Evolutionary conservation across 2,329 filamentous ascomycete species (phyloP).

Genomic region (Fusarium newnesense): DNA sequence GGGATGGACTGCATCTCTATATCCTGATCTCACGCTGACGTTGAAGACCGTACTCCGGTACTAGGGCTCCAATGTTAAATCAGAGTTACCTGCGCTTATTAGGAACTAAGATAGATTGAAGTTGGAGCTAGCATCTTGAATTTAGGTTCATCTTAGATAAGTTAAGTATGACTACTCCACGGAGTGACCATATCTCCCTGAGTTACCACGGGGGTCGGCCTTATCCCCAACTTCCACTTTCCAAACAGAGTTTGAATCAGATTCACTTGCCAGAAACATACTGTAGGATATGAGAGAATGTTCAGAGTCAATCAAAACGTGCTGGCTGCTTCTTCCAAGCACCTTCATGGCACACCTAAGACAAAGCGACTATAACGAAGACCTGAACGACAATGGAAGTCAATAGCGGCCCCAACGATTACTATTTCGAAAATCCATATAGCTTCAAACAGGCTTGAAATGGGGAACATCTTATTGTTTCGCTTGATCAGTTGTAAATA

Average conservation of each 20-base stretch:
- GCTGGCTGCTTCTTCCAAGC: neutral
- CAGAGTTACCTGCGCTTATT: neutral
- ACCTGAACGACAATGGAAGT: neutral
- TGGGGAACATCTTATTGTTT: neutral
- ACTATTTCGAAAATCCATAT: neutral
- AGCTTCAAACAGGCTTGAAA: neutral
- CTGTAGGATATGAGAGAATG: neutral
- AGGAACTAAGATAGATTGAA: neutral
- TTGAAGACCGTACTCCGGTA: neutral
- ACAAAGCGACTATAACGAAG: neutral
- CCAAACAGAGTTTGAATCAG: neutral
- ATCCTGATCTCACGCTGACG: neutral
- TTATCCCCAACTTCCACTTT: neutral
- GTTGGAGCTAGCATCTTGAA: too few species aligned
- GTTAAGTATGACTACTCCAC: neutral
- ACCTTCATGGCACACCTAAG: neutral
- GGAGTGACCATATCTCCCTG: neutral
- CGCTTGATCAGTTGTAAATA: neutral
- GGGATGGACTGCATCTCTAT: neutral
- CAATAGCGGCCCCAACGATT: neutral
- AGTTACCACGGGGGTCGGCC: neutral
- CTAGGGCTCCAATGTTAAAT: neutral
- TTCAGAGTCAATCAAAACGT: neutral
- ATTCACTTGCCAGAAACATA: neutral
- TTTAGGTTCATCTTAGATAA: neutral